phyloP scores from a whole-genome alignment of 208 protist species.

The Sergeia podlipaevii region DNA sequence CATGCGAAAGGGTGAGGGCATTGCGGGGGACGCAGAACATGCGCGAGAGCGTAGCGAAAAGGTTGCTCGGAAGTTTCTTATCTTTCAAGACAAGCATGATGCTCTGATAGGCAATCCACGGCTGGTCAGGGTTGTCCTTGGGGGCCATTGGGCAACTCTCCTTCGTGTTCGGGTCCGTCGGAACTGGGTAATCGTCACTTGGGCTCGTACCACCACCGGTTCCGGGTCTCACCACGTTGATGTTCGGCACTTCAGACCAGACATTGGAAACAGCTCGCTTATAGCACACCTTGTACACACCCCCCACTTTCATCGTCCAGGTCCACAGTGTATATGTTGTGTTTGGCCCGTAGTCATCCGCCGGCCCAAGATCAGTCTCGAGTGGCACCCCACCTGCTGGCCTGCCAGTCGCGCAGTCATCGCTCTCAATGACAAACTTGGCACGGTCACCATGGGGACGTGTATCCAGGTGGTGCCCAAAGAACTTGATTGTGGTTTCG shows the following conservation, averaged over 20 bases:
- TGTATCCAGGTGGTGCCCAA: slow-evolving; percentile 71
- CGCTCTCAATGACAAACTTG: slow-evolving; percentile 65
- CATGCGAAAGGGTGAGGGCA: slow-evolving; percentile 28
- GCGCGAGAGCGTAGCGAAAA: slow-evolving; percentile 21
- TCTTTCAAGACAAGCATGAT: slow-evolving; percentile 30
- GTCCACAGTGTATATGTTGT: slow-evolving; percentile 63
- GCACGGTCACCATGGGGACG: slow-evolving; percentile 48
- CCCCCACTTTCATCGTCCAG: slow-evolving; percentile 33
- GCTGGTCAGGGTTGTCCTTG: slow-evolving; percentile 8
- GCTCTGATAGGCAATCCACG: slow-evolving; percentile 43
- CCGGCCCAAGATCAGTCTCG: slow-evolving; percentile 35
- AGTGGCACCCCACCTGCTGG: slow-evolving; percentile 66
- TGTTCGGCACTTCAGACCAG: slow-evolving; percentile 75
- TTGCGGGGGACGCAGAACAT: slow-evolving; percentile 48
- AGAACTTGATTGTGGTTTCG: slow-evolving; percentile 61
- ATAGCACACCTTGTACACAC: slow-evolving; percentile 79
- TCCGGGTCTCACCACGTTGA: slow-evolving; percentile 21
- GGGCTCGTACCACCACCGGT: slow-evolving; percentile 1
- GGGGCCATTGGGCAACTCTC: slow-evolving; percentile 40
- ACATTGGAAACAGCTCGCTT: slow-evolving; percentile 15
- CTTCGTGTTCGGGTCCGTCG: slow-evolving; percentile 43
- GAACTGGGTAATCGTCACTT: slow-evolving; percentile 12
- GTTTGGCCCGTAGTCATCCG: slow-evolving; percentile 62
- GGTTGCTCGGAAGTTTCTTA: slow-evolving; percentile 13
- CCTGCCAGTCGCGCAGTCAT: slow-evolving; percentile 35